Base-by-base conservation (phyloP, 2,329 filamentous ascomycete genomes). In the Diaporthe ilicicola region DNA sequence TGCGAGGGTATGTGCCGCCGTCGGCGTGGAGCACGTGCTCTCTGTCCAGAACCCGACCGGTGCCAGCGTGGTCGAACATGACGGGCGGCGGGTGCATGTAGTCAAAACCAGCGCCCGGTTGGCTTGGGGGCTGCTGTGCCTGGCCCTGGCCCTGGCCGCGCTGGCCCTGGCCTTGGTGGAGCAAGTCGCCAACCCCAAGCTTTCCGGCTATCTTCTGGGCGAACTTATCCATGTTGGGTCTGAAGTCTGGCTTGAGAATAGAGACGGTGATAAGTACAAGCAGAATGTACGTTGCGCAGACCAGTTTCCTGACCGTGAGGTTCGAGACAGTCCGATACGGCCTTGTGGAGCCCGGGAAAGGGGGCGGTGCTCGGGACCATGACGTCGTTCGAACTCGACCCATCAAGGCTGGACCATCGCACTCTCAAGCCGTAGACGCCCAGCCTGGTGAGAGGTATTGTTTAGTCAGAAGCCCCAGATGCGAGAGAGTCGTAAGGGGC, bases 1-100 rank as follows among this genome's bases (percentile, higher is more conserved):
- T 79, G 15, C 85, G 84, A 1, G 84, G 84, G 71, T 87, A 87
- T 1, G 84, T 86, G 59, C 84, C 84, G 13, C 77, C 77, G 15
- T 73, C 55, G 3, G 78, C 75, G 53, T 82, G 77, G 8, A 82
- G 77, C 27, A 81, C 77, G 37, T 71, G 72, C 15, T 75, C 73
- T n/a, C 72, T 34, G 29, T 67, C 55, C 34, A 56, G 24, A 32
- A 72, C 69, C 4, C 44, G 54, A 5, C 68, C 68, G 42, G 42
- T 54, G 24, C 66, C 66, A 8, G 19, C 32, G 6, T 37, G 44
- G n/a, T 59, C 37, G 42, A 68, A 59, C 29, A 54, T 32, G 27
- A 68, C 66, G 1, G 54, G 54, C 22, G 32, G 32, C 22, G 54
- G 54, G 32, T 56, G 37, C 54, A 56, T 56, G 54, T 56, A 56